Evolutionary conservation across 371 early-diverging fungal genomes (phyloP), one percentile per base, ranked within the genome.

Genomic region (Apophysomyces sp.): DNA sequence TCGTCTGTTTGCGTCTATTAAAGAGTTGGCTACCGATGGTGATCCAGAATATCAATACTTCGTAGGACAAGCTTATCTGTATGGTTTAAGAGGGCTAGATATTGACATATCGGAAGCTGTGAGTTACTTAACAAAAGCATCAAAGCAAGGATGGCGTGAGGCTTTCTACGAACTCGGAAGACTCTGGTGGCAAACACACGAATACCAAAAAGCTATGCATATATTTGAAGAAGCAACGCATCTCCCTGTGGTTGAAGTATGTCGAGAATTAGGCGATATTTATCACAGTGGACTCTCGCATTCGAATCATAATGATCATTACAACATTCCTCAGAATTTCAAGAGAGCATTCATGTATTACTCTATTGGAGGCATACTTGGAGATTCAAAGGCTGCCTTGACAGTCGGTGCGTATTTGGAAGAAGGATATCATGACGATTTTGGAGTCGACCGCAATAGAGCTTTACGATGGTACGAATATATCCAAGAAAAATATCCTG

Each of bases 331-430:
- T 5, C 62, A 65, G 37, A 52, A 69, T 24, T 39, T 55, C 37
- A 29, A 59, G 29, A 27, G 9, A n/a, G 70, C 70, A 0, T 64
- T 69, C 37, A 18, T 34, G 0, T 63, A 69, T 27, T 69, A 65
- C 53, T 40, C 44, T 21, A 32, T 49, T 28, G 70, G 66, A 0
- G 65, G 60, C 7, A 36, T 55, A 18, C 34, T 60, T 8, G 52
- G 57, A n/a, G 60, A 69, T 30, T 40, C 44, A 6, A 36, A 31
- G 6, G 34, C 63, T 2, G 57, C 65, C 12, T 34, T 65, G 28
- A 51, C 65, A 26, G 54, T 69, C 32, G 70, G 70, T 8, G 41
- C 44, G 2, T 69, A 69, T 34, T 63, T 56, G 21, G 55, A 69
- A 16, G 57, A 65, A 28, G 64, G 66, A 0, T 63, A 66, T 54